phyloP scores from a whole-genome alignment of 768 basidiomycete genomes.

The Suillus variegatus region DNA sequence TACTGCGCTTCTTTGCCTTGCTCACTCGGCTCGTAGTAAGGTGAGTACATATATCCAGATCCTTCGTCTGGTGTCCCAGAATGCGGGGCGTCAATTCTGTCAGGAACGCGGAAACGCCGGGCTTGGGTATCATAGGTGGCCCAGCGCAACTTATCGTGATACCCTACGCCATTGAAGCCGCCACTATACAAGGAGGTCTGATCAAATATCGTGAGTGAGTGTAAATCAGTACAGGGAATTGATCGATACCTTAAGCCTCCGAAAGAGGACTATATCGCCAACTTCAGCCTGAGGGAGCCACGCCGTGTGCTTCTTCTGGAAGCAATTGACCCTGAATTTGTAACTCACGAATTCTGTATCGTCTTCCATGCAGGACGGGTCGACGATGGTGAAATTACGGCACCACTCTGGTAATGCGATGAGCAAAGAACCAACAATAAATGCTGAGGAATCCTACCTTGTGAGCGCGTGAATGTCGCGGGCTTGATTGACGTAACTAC shows the following conservation, averaged over 20 bases:
- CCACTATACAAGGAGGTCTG: constrained; percentile 39
- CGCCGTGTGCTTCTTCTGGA: constrained; percentile 45
- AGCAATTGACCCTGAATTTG: constrained; percentile 44
- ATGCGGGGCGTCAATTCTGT: constrained; percentile 38
- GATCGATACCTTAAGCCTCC: constrained; percentile 46
- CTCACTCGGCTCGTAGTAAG: constrained; percentile 44
- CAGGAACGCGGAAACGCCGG: constrained; percentile 40
- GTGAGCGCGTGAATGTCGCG: constrained; percentile 20
- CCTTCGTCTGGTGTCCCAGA: constrained; percentile 32
- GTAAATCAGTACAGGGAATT: not conserved
- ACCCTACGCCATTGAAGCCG: constrained; percentile 42
- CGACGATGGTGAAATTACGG: constrained; percentile 48
- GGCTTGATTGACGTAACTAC: constrained; percentile 26
- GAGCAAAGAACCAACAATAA: not conserved
- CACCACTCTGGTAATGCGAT: constrained; percentile 43
- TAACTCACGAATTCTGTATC: constrained; percentile 21
- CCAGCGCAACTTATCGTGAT: constrained; percentile 52
- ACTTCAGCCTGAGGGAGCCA: constrained; percentile 51
- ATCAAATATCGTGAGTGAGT: not conserved
- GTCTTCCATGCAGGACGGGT: constrained; percentile 48
- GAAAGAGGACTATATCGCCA: constrained; percentile 56
- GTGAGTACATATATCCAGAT: constrained; percentile 42
- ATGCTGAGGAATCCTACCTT: constrained; percentile 24
- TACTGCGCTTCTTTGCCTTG: constrained; percentile 41
- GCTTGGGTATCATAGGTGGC: constrained; percentile 48